Base-by-base conservation (phyloP, 2,329 filamentous ascomycete genomes). In the Balansia obtecta region DNA sequence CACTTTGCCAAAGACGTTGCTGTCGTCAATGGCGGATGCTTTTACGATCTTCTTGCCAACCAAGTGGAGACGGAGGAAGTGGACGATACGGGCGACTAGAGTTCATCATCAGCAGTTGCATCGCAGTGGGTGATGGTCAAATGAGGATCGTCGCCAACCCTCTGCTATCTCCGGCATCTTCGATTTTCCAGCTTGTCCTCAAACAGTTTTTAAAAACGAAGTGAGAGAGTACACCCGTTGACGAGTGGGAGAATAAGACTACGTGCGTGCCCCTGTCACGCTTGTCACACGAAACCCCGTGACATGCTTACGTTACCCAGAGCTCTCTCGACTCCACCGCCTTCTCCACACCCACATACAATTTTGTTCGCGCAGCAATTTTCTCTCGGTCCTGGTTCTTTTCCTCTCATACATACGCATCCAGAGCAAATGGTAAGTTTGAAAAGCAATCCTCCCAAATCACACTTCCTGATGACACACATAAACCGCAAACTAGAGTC, bases 401-500 rank as follows among this genome's bases (percentile, higher is more conserved):
- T 50, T 47, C 54, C 42, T 41, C 34, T 49, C 38, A 27, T 15
- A 34, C 45, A 47, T 44, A 30, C 45, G 42, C 50, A 46, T 49
- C 33, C 18, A 10, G 38, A 47, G 47, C 47, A 42, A 42, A 51
- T 51, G 49, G 55, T 58, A 57, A 56, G 54, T 50, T 51, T 50
- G 20, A 5, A 46, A 4, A 37, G 49, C 42, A 51, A n/a, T 37
- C 4, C 27, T 8, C 37, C 7, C 16, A 43, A 41, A 43, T 42
- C 27, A 53, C 51, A 53, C 54, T 73, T 69, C 70, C 67, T 88
- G 87, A 91, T 91, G 87, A 90, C 82, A 88, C 71, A 20, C 74
- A 73, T 76, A 78, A 83, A 88, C 85, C 85, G 79, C 83, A 83
- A 90, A 90, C 86, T 94, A 94, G 88, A 94, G 88, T 94, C 88